Base-by-base conservation (phyloP, 768 basidiomycete genomes). In the Collybia mongolica region DNA sequence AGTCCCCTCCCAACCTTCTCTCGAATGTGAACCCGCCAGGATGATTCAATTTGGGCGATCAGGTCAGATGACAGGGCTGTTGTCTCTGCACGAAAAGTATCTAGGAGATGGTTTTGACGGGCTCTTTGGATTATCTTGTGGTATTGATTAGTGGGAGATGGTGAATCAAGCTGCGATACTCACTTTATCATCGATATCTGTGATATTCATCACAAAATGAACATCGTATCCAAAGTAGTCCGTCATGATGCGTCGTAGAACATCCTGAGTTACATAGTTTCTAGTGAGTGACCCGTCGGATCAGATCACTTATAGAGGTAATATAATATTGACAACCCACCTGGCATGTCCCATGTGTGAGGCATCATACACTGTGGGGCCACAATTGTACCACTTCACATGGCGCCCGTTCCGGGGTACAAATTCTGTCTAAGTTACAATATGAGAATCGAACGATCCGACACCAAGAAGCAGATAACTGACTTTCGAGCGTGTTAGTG, bases 321-420 rank as follows among this genome's bases (percentile, higher is more conserved):
- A 24, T 45, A 24, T 22, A 45, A 28, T 26, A 39, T 18, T 15
- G 53, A 39, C 9, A 19, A 40, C 69, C 59, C 64, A 96, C 93
- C 95, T 84, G 6, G 97, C 97, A 72, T 99, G 97, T 5, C 97
- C 97, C 91, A 99, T 93, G 67, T 99, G 97, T 37, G 93, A 89
- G 11, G 93, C 84, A 75, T 99, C 97, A 66, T 99, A 99, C 7
- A 99, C 97, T 0, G 97, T 99, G 15, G 97, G 96, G 8, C 97
- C 96, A 62, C 97, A 99, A 66, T 97, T 98, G 66, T 99, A 98
- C 95, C 95, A 98, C 60, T 95, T 94, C n/a, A 96, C 84, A 56
- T 81, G 81, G 1, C 81, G 78, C 0, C 86, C 87, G 54, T 81
- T 72, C 45, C 64, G 74, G 5, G 93, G 84, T 32, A 87, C 69